Conservation (phyloP, 2,329 filamentous ascomycete species). For the Pleoardoris graminearum region DNA sequence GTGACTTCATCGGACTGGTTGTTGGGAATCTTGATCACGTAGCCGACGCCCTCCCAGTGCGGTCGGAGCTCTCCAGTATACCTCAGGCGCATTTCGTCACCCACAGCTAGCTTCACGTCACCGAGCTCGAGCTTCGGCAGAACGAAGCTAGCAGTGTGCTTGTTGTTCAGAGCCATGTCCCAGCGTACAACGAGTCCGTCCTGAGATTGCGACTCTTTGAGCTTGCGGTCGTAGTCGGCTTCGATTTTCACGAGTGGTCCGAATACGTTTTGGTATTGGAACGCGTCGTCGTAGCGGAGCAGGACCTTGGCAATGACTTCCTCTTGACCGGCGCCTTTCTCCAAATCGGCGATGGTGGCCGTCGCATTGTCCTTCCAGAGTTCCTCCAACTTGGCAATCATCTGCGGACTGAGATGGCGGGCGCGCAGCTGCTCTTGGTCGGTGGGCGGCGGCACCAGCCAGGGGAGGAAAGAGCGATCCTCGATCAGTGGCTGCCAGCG, state of each 20-base stretch:
- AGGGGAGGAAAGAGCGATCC: slow-evolving; percentile 90
- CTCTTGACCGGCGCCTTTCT: slow-evolving; percentile 88
- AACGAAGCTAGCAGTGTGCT: slow-evolving; percentile 92
- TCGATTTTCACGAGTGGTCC: slow-evolving; percentile 98
- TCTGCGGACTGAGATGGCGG: slow-evolving; percentile 87
- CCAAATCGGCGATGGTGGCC: slow-evolving; percentile 86
- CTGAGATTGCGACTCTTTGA: slow-evolving; percentile 97
- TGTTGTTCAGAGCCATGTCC: slow-evolving; percentile 96
- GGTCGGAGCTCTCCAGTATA: slow-evolving; percentile 93
- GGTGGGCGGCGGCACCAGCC: slow-evolving; percentile 86
- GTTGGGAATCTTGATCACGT: slow-evolving; percentile 99
- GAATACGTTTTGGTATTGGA: slow-evolving; percentile 98
- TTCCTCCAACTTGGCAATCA: slow-evolving; percentile 95
- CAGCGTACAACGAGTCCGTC: slow-evolving; percentile 92
- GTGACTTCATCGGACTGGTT: slow-evolving; percentile 98
- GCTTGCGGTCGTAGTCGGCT: slow-evolving; percentile 97
- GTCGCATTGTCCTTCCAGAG: slow-evolving; percentile 96
- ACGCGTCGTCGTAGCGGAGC: slow-evolving; percentile 93
- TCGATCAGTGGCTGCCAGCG: slow-evolving; percentile 97
- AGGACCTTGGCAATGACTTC: slow-evolving; percentile 93
- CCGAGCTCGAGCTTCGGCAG: slow-evolving; percentile 96
- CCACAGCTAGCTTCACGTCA: slow-evolving; percentile 96
- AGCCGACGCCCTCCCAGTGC: slow-evolving; percentile 96
- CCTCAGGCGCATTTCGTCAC: slow-evolving; percentile 96
- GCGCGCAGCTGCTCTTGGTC: slow-evolving; percentile 96